Evolutionary conservation across 1,284 basidiomycete genomes (phyloP).

Genomic region (Cryptococcus sp.): DNA sequence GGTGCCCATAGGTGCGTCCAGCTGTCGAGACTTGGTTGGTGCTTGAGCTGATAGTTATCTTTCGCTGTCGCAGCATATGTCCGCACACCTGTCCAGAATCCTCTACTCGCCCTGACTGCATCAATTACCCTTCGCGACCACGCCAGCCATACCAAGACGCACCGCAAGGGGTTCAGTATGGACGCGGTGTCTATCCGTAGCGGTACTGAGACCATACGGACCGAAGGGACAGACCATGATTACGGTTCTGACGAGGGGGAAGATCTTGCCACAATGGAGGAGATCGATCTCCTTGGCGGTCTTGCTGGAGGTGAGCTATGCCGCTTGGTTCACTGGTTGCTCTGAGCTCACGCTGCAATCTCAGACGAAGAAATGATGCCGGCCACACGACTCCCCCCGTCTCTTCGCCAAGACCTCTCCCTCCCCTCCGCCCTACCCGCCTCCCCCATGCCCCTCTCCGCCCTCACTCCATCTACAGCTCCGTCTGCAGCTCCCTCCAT

Average conservation of each 20-base stretch:
- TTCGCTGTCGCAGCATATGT: conserved; percentile 58
- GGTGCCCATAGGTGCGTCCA: conserved; percentile 67
- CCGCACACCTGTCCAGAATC: conserved; percentile 64
- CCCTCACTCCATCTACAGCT: conserved; percentile 9
- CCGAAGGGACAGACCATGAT: conserved; percentile 23
- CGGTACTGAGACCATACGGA: conserved; percentile 18
- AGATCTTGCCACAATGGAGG: conserved; percentile 58
- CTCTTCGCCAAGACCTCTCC: conserved; percentile 32
- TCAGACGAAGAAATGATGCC: conserved; percentile 30
- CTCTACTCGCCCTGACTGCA: conserved; percentile 72
- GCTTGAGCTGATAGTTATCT: background rate
- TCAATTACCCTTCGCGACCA: conserved; percentile 70
- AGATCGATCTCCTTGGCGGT: conserved; percentile 74
- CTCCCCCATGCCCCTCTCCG: conserved; percentile 18
- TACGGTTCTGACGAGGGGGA: conserved; percentile 26
- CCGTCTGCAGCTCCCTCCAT: conserved; percentile 5
- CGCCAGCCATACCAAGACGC: conserved; percentile 51
- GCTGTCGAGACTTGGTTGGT: background rate
- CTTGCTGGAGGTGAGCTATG: conserved; percentile 50
- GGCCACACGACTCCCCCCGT: conserved; percentile 32
- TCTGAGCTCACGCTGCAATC: background rate
- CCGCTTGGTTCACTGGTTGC: conserved; percentile 29
- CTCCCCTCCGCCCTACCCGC: conserved; percentile 11
- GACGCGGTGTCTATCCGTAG: conserved; percentile 27
- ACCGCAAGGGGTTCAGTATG: conserved; percentile 18